Evolutionary conservation across 768 basidiomycete genomes (phyloP).

Genomic region (Tephrocybe sp.): DNA sequence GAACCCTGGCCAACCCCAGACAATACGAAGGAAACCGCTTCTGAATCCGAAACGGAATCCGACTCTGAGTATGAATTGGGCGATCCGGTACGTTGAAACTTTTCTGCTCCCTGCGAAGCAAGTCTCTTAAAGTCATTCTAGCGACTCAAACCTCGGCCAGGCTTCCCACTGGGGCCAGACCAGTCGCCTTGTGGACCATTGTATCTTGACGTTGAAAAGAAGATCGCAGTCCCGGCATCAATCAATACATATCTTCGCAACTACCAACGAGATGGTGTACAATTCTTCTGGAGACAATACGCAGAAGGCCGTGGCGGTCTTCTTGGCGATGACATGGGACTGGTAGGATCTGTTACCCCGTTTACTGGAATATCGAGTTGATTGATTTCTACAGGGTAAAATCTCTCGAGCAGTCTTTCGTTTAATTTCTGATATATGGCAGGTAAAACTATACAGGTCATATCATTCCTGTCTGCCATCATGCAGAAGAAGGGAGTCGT

Average conservation of each 20-base stretch:
- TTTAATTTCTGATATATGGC: conserved; percentile 10
- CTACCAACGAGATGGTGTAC: conserved; percentile 87
- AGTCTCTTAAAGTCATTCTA: background rate
- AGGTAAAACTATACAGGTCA: conserved; percentile 96
- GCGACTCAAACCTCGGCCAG: conserved; percentile 47
- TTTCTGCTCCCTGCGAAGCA: background rate
- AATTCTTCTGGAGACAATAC: conserved; percentile 80
- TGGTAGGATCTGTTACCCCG: conserved; percentile 37
- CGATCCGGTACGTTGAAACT: conserved; percentile 21
- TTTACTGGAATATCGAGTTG: background rate
- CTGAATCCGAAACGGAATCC: conserved; percentile 44
- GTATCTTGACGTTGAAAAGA: conserved; percentile 45
- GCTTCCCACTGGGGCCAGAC: conserved; percentile 46
- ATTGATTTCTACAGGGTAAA: conserved; percentile 24
- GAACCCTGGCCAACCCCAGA: background rate
- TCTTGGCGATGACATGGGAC: conserved; percentile 96
- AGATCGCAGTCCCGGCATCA: conserved; percentile 57
- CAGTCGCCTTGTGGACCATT: conserved; percentile 46
- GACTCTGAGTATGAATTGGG: conserved; percentile 37
- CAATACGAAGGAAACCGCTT: background rate
- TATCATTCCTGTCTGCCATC: conserved; percentile 86
- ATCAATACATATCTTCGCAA: conserved; percentile 88
- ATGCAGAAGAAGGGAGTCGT: conserved; percentile 78
- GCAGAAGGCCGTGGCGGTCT: conserved; percentile 70
- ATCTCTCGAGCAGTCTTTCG: background rate